Base-by-base conservation (phyloP, 495 filamentous ascomycete species). In the Penicillium samsonianum region DNA sequence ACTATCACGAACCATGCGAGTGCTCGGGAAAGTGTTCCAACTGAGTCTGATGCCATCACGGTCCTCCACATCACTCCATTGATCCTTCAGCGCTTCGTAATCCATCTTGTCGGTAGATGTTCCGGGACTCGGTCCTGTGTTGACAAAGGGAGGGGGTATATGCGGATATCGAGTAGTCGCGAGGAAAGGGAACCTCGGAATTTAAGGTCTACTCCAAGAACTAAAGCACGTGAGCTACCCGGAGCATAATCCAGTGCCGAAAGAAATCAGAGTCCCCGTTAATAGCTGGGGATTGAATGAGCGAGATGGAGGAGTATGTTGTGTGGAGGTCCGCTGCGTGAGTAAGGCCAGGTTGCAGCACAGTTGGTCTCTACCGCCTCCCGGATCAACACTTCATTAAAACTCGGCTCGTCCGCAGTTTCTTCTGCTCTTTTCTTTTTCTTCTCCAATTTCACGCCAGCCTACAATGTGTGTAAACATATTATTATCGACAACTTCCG, bases 1-100 rank as follows among this genome's bases (percentile, higher is more conserved):
- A 37, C 22, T 48, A 40, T 33, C 53, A 78, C 82, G 60, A 65
- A 94, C 91, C 89, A 99, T 96, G 69, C 95, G 92, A 71, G 92
- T 90, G 80, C 93, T 96, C 55, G 95, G 95, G 74, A 99, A 97
- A 37, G 95, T 96, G 71, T 99, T 99, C 95, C 95, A 99, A 75
- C 94, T 97, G 54, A 99, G 84, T 66, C 95, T 85, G 68, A 98
- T 83, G 53, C 95, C 95, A 87, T 99, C 95, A 45, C 91, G 85
- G 62, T 99, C 95, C 78, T 99, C 95, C 56, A 95, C 85, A 73
- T 95, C 92, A 65, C 89, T 90, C 95, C 95, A 99, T 79, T 91
- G 88, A 74, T 98, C 95, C 78, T 99, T 99, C 63, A 96, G 72
- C 52, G 80, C 79, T 63, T 91, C 88, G 77, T 84, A 89, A 70